Conservation (phyloP, 78 protist genomes). For the Dictyostelium capitatum region DNA sequence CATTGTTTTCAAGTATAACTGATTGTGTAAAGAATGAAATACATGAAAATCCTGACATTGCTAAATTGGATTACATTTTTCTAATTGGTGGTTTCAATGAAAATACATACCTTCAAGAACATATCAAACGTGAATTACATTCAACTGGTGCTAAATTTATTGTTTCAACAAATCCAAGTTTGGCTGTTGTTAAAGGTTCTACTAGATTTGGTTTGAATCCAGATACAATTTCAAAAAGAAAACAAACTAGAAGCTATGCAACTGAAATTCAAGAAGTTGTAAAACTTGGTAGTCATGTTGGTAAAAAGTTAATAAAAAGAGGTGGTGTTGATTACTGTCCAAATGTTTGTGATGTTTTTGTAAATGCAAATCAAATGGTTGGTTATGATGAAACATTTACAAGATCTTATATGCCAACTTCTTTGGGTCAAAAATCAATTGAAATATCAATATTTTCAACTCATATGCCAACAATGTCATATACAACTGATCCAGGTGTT, state of each 20-base stretch:
- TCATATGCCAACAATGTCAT: not conserved
- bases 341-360: slow-evolving; percentile 1
- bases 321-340: not conserved
- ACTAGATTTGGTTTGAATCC: slow-evolving; percentile 12
- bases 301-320: not conserved
- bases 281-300: not conserved
- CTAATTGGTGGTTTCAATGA: slow-evolving; percentile 32
- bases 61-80: not conserved
- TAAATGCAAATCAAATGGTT: not conserved
- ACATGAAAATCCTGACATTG: not conserved
- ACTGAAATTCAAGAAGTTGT: not conserved
- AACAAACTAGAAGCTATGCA: not conserved
- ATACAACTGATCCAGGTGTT: not conserved
- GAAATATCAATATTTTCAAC: not conserved
- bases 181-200: not conserved
- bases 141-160: slow-evolving; percentile 20
- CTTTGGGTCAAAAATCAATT: not conserved
- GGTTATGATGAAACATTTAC: slow-evolving; percentile 6
- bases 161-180: not conserved
- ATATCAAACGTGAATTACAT: not conserved
- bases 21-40: slow-evolving; percentile 3
- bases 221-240: not conserved
- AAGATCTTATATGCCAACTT: not conserved
- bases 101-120: not conserved
- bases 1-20: not conserved